Conservation (phyloP, 1,139 yeast genomes). For the Taiozyma onychis region DNA sequence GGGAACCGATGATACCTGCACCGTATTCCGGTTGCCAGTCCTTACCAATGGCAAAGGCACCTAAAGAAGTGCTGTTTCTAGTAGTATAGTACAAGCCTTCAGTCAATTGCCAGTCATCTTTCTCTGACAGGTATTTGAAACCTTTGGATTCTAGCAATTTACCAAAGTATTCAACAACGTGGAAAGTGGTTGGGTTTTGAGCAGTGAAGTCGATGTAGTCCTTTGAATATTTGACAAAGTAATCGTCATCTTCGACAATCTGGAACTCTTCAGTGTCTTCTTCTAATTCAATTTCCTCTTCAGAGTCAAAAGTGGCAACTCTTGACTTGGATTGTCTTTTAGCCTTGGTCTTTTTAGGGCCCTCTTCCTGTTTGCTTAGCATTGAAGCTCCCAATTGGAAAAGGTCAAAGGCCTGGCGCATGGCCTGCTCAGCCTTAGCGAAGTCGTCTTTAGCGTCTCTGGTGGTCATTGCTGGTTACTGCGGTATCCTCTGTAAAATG, state of each 20-base stretch:
- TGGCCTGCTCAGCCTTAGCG: slow-evolving; percentile 16
- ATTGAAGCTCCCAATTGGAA: slow-evolving; percentile 19
- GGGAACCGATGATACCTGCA: slow-evolving; percentile 54
- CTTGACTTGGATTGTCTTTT: neutral
- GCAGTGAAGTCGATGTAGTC: slow-evolving; percentile 55
- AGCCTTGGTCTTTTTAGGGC: neutral
- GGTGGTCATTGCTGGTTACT: neutral
- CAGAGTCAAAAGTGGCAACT: slow-evolving; percentile 17
- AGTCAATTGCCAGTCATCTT: slow-evolving; percentile 37
- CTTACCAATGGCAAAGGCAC: slow-evolving; percentile 53
- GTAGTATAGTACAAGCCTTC: slow-evolving; percentile 50
- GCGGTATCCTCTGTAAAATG: neutral
- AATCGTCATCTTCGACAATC: slow-evolving; percentile 17
- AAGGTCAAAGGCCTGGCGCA: slow-evolving; percentile 21
- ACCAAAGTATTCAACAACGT: slow-evolving; percentile 44
- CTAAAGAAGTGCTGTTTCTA: slow-evolving; percentile 49
- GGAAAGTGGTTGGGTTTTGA: slow-evolving; percentile 57
- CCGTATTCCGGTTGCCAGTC: slow-evolving; percentile 54
- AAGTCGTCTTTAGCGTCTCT: slow-evolving; percentile 2
- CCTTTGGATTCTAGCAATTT: slow-evolving; percentile 42
- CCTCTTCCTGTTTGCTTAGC: slow-evolving; percentile 8
- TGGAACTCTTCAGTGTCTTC: slow-evolving; percentile 8
- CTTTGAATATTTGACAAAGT: slow-evolving; percentile 36
- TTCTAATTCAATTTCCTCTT: slow-evolving; percentile 10
- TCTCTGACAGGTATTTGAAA: slow-evolving; percentile 48